Conservation (phyloP, 306 rosid species). For the Carpinus fangiana region DNA sequence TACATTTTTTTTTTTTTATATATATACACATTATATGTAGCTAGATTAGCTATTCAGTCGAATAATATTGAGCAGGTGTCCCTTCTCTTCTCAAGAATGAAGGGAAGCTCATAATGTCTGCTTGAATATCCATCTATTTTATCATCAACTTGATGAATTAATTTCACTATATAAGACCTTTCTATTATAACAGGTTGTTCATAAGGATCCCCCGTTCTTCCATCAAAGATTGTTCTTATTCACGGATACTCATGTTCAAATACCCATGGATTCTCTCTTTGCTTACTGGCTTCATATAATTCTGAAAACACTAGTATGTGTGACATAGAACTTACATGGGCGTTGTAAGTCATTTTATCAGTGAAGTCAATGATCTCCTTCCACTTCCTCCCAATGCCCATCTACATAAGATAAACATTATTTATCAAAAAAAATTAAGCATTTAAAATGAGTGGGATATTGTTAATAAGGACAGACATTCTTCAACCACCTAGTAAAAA, state of each 20-base stretch:
- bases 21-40: not conserved
- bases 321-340: conserved; percentile 58
- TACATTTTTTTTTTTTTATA: not conserved
- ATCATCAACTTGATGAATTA: too few relatives aligned
- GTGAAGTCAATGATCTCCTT: conserved; percentile 76
- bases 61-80: too few relatives aligned
- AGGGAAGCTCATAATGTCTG: too few relatives aligned
- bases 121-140: too few relatives aligned
- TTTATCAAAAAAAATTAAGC: not conserved
- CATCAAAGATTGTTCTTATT: conserved; percentile 5
- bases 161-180: too few relatives aligned
- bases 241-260: not conserved
- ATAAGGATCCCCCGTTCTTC: not conserved
- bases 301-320: not conserved
- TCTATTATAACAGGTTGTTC: not conserved
- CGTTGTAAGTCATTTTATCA: conserved; percentile 72
- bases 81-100: too few relatives aligned
- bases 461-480: not conserved
- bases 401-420: conserved; percentile 47
- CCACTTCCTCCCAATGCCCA: conserved; percentile 96
- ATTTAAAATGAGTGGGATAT: not conserved
- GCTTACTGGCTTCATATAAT: conserved; percentile 9
- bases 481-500: not conserved
- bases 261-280: not conserved
- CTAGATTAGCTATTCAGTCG: too few relatives aligned